Conservation (phyloP, 2,329 filamentous ascomycete genomes). For the Orbilia ellipsospora region DNA sequence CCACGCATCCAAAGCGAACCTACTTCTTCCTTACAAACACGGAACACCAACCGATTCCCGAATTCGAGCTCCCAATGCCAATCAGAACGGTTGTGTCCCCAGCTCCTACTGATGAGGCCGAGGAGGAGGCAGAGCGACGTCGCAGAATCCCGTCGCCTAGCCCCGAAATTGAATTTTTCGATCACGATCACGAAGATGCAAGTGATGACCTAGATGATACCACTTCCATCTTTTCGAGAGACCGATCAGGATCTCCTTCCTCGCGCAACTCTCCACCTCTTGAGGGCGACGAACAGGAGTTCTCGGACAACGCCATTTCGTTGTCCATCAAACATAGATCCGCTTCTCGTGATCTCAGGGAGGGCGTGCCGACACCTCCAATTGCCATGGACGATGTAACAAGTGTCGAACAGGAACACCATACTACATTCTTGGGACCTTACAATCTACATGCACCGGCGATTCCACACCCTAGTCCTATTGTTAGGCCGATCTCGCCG, state of each 20-base stretch:
- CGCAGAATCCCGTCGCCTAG: slow-evolving; percentile 82
- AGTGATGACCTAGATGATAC: slow-evolving; percentile 72
- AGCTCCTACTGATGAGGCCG: slow-evolving; percentile 81
- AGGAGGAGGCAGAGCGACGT: slow-evolving; percentile 71
- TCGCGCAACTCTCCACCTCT: slow-evolving; percentile 76
- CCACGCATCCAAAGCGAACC: slow-evolving; percentile 90
- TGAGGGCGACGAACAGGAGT: slow-evolving; percentile 95
- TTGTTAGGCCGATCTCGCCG: slow-evolving; percentile 47
- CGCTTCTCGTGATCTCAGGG: slow-evolving; percentile 57
- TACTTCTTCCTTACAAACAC: slow-evolving; percentile 97
- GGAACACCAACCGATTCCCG: slow-evolving; percentile 82
- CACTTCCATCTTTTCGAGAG: slow-evolving; percentile 72
- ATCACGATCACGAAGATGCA: slow-evolving; percentile 82
- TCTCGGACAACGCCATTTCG: slow-evolving; percentile 91
- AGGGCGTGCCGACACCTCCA: slow-evolving; percentile 52
- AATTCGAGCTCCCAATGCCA: slow-evolving; percentile 69
- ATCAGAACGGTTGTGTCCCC: slow-evolving; percentile 79
- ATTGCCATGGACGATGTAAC: slow-evolving; percentile 69
- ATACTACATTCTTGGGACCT: slow-evolving; percentile 66
- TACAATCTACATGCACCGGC: slow-evolving; percentile 62
- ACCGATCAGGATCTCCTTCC: slow-evolving; percentile 67
- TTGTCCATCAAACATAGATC: slow-evolving; percentile 68
- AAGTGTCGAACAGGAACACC: slow-evolving; percentile 63
- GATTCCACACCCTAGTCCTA: slow-evolving; percentile 41
- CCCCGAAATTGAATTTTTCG: slow-evolving; percentile 90